Evolutionary conservation across 1,139 yeast species (phyloP).

Genomic region (Groenewaldozyma auringiensis): DNA sequence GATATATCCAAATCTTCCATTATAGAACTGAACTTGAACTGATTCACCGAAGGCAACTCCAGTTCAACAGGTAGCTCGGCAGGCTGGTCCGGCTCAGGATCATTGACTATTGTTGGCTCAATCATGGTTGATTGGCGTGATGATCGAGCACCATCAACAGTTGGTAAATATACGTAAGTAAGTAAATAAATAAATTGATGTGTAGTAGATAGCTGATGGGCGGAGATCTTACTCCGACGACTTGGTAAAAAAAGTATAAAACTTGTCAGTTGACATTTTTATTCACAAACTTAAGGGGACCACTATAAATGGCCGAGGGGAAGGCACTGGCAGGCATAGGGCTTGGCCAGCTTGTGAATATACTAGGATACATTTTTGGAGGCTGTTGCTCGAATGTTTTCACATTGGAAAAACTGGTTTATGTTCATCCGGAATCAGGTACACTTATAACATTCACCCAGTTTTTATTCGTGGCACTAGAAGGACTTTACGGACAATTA

Average conservation of each 20-base stretch:
- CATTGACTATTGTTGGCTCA: slow-evolving; percentile 3
- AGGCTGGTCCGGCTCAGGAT: slow-evolving; percentile 4
- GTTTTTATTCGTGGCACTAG: slow-evolving; percentile 46
- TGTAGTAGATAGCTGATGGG: too few species aligned
- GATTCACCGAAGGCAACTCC: slow-evolving; percentile 17
- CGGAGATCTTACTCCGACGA: too few species aligned
- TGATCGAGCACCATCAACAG: too few species aligned
- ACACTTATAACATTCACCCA: slow-evolving; percentile 54
- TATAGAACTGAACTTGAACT: slow-evolving; percentile 15
- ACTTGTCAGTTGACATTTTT: neutral
- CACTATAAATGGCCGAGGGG: neutral
- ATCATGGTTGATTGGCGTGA: neutral
- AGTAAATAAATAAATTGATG: too few species aligned
- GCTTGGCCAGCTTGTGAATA: slow-evolving; percentile 7
- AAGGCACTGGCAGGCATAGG: neutral
- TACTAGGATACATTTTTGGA: slow-evolving; percentile 47
- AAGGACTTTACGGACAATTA: slow-evolving; percentile 35
- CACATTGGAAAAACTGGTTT: slow-evolving; percentile 49
- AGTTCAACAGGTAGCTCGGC: neutral
- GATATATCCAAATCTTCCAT: slow-evolving; percentile 12
- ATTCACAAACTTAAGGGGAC: neutral
- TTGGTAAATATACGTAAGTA: too few species aligned
- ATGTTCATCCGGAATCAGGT: slow-evolving; percentile 38
- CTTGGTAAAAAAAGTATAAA: too few species aligned
- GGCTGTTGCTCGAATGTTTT: slow-evolving; percentile 71